Evolutionary conservation across 768 basidiomycete genomes (phyloP).

Genomic region (Phaeolepiota aurea): DNA sequence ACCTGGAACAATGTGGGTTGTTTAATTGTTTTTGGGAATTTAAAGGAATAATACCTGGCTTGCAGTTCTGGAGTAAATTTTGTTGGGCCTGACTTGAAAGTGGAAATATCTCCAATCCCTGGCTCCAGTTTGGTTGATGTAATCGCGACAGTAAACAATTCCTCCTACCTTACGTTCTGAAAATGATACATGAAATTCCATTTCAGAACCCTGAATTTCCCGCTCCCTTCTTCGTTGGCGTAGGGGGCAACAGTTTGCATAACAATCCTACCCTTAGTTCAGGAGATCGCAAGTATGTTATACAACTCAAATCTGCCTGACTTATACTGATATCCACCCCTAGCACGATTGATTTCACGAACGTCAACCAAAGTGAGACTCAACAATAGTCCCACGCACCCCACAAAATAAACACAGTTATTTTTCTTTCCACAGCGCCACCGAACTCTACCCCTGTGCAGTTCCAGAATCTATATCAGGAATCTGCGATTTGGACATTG

Average conservation of each 20-base stretch:
- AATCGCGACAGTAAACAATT: conserved; percentile 23
- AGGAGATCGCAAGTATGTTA: conserved; percentile 11
- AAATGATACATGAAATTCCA: not conserved
- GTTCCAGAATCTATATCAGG: conserved; percentile 16
- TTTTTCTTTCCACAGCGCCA: conserved; percentile 16
- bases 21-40: too few species aligned
- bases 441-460: conserved; percentile 20
- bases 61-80: conserved; percentile 26
- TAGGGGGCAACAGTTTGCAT: conserved; percentile 12
- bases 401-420: not conserved
- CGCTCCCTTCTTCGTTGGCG: conserved; percentile 30
- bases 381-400: not conserved
- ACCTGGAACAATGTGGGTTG: conserved; percentile 18
- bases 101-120: conserved; percentile 19
- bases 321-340: not conserved
- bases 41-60: too few species aligned
- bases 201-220: conserved; percentile 29
- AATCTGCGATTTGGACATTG: conserved; percentile 41
- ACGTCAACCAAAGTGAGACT: conserved; percentile 26
- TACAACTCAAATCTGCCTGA: not conserved
- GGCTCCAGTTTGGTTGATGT: conserved; percentile 21
- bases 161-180: not conserved
- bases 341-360: conserved; percentile 26
- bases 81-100: conserved; percentile 19
- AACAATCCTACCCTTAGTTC: conserved; percentile 5